Evolutionary conservation across 176 grass and related monocot species (phyloP), one percentile per base, ranked within the genome.

Genomic region (Aegilops sharonensis): DNA sequence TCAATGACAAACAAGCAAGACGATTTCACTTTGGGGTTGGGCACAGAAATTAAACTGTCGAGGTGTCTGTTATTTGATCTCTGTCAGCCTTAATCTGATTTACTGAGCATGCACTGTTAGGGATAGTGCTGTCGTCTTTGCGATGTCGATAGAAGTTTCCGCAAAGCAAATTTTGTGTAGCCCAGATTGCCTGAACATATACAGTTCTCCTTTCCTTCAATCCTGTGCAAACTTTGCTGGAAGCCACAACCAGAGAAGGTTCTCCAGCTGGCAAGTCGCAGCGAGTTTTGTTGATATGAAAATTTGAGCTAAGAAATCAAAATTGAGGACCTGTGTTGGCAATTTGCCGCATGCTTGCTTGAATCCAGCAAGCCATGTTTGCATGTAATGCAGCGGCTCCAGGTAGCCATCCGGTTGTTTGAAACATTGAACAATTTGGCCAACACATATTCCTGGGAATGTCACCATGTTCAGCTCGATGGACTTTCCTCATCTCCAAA

Each of bases 11-110:
- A 82, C 83, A 81, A 77, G 92, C 90, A 17, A 89, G 85, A 48
- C 60, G 97, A 37, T 99, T 96, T 45, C 97, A 99, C 40, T 99
- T 99, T 81, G 97, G 92, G 79, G 92, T 94, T 72, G 97, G 97
- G 14, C 91, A 96, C 85, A 89, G 94, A 72, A 96, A 96, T 85
- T 99, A 85, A 90, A 54, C 18, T 35, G 25, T 63, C 5, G 3
- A 59, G 68, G 59, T 57, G 20, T 37, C 47, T 88, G 11, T 35
- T 52, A 2, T 60, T 79, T 80, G 20, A 12, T 39, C 34, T 9
- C 34, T 9, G 20, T 57, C 43, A 59, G 25, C 73, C 42, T 77
- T 45, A 24, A 23, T 68, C 75, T 66, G 43, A 67, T 79, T 57
- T 75, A n/a, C 39, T 72, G 54, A 43, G 32, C 24, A 76, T 75